Evolutionary conservation across 495 filamentous ascomycete genomes (phyloP).

Genomic region (Hypoxylon perforatum): DNA sequence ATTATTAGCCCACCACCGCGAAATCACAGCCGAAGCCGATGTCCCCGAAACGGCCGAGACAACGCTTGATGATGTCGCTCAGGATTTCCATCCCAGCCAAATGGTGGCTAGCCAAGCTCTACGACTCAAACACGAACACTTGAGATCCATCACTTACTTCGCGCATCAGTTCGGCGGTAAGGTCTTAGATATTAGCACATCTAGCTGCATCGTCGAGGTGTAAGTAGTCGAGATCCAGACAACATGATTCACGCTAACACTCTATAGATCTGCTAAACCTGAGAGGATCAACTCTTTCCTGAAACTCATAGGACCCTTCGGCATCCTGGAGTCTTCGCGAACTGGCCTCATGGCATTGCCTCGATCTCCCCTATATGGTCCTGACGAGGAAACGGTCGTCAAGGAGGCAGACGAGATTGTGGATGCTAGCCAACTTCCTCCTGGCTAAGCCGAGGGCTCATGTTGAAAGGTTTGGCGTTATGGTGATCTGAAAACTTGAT

Average conservation of each 20-base stretch:
- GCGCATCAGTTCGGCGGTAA: constrained; percentile 98
- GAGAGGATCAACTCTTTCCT: constrained; percentile 95
- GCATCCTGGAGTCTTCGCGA: constrained; percentile 92
- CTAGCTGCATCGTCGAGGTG: constrained; percentile 98
- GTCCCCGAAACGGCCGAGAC: constrained; percentile 47
- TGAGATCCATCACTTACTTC: constrained; percentile 92
- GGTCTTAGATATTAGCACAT: constrained; percentile 95
- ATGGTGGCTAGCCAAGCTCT: constrained; percentile 87
- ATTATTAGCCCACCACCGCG: constrained; percentile 90
- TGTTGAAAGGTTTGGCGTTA: constrained; percentile 34
- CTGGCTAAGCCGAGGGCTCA: constrained; percentile 70
- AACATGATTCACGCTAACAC: constrained; percentile 29
- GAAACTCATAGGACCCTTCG: constrained; percentile 95
- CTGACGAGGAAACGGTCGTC: constrained; percentile 75
- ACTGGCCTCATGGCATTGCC: constrained; percentile 97
- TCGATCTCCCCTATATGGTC: constrained; percentile 84
- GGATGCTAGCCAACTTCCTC: constrained; percentile 90
- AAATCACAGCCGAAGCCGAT: constrained; percentile 63
- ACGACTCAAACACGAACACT: constrained; percentile 95
- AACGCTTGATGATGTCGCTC: constrained; percentile 53
- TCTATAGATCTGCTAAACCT: constrained; percentile 85
- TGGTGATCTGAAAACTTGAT: constrained; percentile 31
- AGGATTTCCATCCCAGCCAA: constrained; percentile 86
- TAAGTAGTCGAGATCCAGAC: constrained; percentile 61
- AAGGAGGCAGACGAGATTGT: constrained; percentile 93